Percentiles rank a stretch among this genome's conserved stretches.
These are phyloP conservation scores for Thyridium curvatum DNA, from an alignment of 2,329 filamentous ascomycete genomes.

Conservation along the genomic window DNA sequence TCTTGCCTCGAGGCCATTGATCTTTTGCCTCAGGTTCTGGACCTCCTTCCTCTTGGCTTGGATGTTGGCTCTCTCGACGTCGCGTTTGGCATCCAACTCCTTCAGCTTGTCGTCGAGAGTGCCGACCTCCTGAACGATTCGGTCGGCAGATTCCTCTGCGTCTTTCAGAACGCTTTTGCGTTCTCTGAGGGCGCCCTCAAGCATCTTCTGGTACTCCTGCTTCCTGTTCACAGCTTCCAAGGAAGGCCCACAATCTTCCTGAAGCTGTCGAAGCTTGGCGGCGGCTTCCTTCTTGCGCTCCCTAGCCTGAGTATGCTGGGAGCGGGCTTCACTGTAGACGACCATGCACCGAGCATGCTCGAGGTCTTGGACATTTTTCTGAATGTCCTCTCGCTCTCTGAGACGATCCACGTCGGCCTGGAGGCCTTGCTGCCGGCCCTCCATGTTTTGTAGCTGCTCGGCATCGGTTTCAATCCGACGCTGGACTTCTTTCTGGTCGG, in stretches of 20 bases:
- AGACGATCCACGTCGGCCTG: conserved; percentile 79
- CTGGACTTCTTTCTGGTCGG: conserved; percentile 59
- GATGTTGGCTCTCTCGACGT: conserved; percentile 45
- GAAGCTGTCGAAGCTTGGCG: conserved; percentile 51
- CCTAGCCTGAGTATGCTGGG: conserved; percentile 45
- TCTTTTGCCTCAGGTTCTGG: conserved; percentile 42
- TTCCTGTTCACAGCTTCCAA: conserved; percentile 65
- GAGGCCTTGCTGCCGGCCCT: conserved; percentile 67
- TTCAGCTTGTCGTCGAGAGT: conserved; percentile 30
- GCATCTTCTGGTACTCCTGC: conserved; percentile 53
- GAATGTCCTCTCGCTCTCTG: conserved; percentile 65
- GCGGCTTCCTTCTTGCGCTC: conserved; percentile 46
- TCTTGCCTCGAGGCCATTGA: conserved; percentile 58
- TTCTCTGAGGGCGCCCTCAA: conserved; percentile 48
- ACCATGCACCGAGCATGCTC: conserved; percentile 60
- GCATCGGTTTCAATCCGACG: conserved; percentile 50
- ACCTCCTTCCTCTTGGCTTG: conserved; percentile 45
- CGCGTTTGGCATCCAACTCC: conserved; percentile 40
- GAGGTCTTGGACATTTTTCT: conserved; percentile 58
- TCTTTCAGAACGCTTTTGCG: conserved; percentile 48
- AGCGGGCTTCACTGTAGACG: conserved; percentile 52
- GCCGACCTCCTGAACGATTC: conserved; percentile 32
- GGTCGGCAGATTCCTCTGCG: conserved; percentile 46
- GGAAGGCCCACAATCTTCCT: conserved; percentile 57
- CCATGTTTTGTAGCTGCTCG: conserved; percentile 59